phyloP scores from a whole-genome alignment of 805 yeast genomes.

The Metschnikowia corniflorae region DNA sequence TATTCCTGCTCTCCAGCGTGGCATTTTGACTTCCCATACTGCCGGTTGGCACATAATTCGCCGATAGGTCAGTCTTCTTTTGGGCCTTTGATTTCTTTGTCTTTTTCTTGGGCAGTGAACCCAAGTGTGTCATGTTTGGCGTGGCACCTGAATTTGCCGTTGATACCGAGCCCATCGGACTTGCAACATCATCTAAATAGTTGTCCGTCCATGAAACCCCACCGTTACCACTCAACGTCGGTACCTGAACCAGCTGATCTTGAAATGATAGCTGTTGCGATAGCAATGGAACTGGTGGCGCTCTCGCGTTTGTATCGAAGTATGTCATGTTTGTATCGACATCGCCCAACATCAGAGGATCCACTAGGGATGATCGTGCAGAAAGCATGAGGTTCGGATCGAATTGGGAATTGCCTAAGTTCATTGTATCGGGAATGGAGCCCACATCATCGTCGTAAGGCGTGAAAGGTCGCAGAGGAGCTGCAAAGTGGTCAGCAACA shows the following conservation, averaged over 20 bases:
- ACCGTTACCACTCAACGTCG: background rate
- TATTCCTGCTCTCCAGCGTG: no score
- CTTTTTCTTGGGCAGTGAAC: constrained; percentile 10
- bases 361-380: constrained; percentile 4
- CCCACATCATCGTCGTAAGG: constrained; percentile 16
- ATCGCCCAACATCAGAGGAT: constrained; percentile 3
- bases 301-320: constrained; percentile 6
- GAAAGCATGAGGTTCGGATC: constrained; percentile 3
- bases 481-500: constrained; percentile 27
- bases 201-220: constrained; percentile 5
- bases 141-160: constrained; percentile 12
- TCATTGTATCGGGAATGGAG: constrained; percentile 10
- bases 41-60: no score
- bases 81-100: constrained; percentile 10
- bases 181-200: constrained; percentile 11
- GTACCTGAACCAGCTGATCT: constrained; percentile 5
- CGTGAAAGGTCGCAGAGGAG: constrained; percentile 18
- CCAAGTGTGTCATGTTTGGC: constrained; percentile 7
- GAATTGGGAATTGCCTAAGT: constrained; percentile 1
- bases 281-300: constrained; percentile 3
- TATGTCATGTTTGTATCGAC: constrained; percentile 4
- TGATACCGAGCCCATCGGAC: constrained; percentile 11
- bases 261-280: constrained; percentile 4
- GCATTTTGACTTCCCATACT: background rate
- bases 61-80: constrained; percentile 5